Evolutionary conservation across 2,329 filamentous ascomycete species (phyloP).

Genomic region (Pseudofabraea citricarpa): DNA sequence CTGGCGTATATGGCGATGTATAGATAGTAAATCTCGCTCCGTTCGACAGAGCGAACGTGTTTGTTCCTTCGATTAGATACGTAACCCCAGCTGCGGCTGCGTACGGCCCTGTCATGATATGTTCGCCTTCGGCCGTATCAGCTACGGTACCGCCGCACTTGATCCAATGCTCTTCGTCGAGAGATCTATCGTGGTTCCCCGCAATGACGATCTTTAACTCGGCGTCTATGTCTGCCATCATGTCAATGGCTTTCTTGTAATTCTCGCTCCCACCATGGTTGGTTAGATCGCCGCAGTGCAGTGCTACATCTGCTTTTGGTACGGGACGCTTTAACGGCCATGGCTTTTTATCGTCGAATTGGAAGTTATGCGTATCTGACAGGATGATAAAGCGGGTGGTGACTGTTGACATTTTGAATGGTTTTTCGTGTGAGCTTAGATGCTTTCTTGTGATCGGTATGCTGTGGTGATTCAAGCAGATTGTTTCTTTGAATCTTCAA

Average conservation of each 20-base stretch:
- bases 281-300: constrained; percentile 36
- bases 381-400: constrained; percentile 23
- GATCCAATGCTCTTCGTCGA: constrained; percentile 35
- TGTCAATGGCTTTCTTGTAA: constrained; percentile 25
- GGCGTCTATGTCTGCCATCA: constrained; percentile 36
- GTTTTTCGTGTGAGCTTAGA: too few relatives aligned
- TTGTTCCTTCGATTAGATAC: constrained; percentile 27
- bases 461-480: too few relatives aligned
- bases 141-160: constrained; percentile 1
- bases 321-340: constrained; percentile 9
- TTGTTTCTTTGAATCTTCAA: too few relatives aligned
- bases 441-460: too few relatives aligned
- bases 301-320: constrained; percentile 29
- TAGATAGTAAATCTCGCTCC: constrained; percentile 27
- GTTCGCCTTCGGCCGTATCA: constrained; percentile 9
- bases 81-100: constrained; percentile 22
- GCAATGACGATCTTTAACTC: constrained; percentile 57
- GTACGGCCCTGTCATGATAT: constrained; percentile 17
- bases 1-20: constrained; percentile 28
- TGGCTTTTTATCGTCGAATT: constrained; percentile 13
- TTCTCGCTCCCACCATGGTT: constrained; percentile 23
- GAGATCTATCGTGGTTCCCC: constrained; percentile 56
- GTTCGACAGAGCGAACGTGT: constrained; percentile 24
- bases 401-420: too few relatives aligned
- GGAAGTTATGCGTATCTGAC: constrained; percentile 24